These are phyloP conservation scores for Eimeria zaria DNA, from an alignment of 169 alveolate species.

Conservation along the genomic window DNA sequence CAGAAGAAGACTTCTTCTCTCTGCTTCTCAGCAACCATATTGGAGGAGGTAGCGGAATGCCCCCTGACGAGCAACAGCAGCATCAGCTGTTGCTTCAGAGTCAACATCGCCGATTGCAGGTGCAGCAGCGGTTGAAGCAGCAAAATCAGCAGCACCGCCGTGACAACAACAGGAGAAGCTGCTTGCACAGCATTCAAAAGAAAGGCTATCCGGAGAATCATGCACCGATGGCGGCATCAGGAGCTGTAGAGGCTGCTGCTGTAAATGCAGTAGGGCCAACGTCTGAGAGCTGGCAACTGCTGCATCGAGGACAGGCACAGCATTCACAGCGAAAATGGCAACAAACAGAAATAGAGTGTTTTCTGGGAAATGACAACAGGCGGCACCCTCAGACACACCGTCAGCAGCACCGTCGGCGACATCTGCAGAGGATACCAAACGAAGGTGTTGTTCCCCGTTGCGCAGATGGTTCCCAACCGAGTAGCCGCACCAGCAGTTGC, in stretches of 20 bases:
- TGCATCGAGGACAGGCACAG: slow-evolving; percentile 19
- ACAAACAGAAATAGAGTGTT: neutral
- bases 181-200: neutral
- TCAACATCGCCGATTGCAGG: slow-evolving; percentile 6
- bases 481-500: slow-evolving; percentile 39
- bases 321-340: neutral
- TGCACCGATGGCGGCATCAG: neutral
- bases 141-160: neutral
- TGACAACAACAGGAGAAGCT: neutral
- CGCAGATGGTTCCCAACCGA: neutral
- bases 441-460: neutral
- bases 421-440: slow-evolving; percentile 23
- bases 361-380: neutral
- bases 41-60: slow-evolving; percentile 68
- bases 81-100: neutral
- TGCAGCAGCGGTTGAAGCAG: slow-evolving; percentile 23
- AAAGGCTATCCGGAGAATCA: neutral
- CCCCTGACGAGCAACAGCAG: slow-evolving; percentile 41
- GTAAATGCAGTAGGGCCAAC: neutral
- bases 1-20: slow-evolving; percentile 54
- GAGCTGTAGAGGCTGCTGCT: slow-evolving; percentile 3
- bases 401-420: neutral
- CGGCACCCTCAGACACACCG: neutral
- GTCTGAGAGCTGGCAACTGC: slow-evolving; percentile 20
- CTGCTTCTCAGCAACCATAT: slow-evolving; percentile 73